These are phyloP conservation scores for Chlamydomonas applanata DNA, from an alignment of 139 green algal species.

Conservation along the genomic window DNA sequence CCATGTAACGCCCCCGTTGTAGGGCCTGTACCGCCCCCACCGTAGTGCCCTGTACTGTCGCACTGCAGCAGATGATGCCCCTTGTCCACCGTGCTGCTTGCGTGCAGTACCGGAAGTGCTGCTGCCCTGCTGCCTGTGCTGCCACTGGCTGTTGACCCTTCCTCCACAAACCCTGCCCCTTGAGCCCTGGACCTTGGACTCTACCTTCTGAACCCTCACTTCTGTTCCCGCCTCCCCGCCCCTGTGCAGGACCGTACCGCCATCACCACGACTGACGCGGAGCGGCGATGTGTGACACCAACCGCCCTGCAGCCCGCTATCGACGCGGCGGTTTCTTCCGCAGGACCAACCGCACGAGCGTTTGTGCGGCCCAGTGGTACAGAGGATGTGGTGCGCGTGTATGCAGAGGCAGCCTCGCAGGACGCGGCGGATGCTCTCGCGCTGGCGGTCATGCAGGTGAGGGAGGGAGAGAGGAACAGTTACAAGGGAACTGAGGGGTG, in stretches of 20 bases:
- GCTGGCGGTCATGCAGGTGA: background rate
- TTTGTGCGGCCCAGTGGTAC: constrained; percentile 95
- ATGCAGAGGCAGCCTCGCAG: constrained; percentile 85
- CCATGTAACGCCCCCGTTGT: constrained; percentile 58
- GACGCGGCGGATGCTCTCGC: constrained; percentile 75
- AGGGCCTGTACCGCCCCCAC: constrained; percentile 24
- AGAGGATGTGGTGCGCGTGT: constrained; percentile 95
- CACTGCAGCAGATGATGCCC: too few species aligned
- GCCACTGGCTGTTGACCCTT: background rate
- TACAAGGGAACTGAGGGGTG: too few species aligned
- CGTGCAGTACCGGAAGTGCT: too few species aligned
- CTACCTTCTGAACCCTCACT: too few species aligned
- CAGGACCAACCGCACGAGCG: constrained; percentile 36
- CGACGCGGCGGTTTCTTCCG: constrained; percentile 50
- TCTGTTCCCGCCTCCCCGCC: background rate
- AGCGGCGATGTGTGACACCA: constrained; percentile 69
- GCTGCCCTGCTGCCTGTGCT: too few species aligned
- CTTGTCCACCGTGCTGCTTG: too few species aligned
- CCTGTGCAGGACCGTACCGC: constrained; percentile 49
- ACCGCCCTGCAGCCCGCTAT: constrained; percentile 70
- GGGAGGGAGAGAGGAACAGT: background rate
- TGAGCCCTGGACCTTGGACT: too few species aligned
- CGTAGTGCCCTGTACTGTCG: background rate
- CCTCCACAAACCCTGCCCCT: background rate
- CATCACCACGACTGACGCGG: constrained; percentile 73